Percentiles rank a stretch among this genome's conserved stretches.
Conservation (phyloP, 2,329 filamentous ascomycete species). For the Hypoxylon sp. region DNA sequence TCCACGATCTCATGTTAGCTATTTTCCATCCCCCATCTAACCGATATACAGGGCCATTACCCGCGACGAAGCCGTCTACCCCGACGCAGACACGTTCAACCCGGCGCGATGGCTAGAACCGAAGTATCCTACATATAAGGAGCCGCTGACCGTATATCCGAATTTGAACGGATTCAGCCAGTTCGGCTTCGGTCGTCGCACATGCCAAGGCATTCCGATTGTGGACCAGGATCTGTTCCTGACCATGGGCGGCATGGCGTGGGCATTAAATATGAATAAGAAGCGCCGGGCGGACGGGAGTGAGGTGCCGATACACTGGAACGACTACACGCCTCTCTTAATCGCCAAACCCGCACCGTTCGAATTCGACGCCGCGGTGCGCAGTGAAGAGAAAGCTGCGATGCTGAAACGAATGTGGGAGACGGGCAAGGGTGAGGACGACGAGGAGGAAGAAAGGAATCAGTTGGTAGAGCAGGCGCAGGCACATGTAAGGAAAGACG, state of each 20-base stretch:
- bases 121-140: conserved; percentile 55
- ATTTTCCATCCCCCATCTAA: conserved; percentile 48
- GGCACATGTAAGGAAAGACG: conserved; percentile 5
- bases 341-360: conserved; percentile 59
- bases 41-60: conserved; percentile 58
- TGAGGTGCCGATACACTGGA: conserved; percentile 57
- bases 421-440: conserved; percentile 51
- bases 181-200: conserved; percentile 67
- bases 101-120: conserved; percentile 55
- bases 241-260: conserved; percentile 54
- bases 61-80: conserved; percentile 56
- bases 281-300: conserved; percentile 45
- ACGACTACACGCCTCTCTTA: conserved; percentile 57
- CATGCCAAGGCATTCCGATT: conserved; percentile 58
- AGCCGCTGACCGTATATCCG: conserved; percentile 54
- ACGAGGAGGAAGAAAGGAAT: conserved; percentile 43
- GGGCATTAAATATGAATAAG: conserved; percentile 51
- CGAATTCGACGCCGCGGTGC: conserved; percentile 53
- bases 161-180: conserved; percentile 57
- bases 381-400: conserved; percentile 44
- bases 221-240: conserved; percentile 58
- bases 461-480: conserved; percentile 12
- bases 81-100: conserved; percentile 55
- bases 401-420: conserved; percentile 54
- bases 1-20: conserved; percentile 6